Percentiles rank a stretch among this genome's conserved stretches.
Conservation (phyloP, 2,329 filamentous ascomycete species). For the Monilinia laxa region DNA sequence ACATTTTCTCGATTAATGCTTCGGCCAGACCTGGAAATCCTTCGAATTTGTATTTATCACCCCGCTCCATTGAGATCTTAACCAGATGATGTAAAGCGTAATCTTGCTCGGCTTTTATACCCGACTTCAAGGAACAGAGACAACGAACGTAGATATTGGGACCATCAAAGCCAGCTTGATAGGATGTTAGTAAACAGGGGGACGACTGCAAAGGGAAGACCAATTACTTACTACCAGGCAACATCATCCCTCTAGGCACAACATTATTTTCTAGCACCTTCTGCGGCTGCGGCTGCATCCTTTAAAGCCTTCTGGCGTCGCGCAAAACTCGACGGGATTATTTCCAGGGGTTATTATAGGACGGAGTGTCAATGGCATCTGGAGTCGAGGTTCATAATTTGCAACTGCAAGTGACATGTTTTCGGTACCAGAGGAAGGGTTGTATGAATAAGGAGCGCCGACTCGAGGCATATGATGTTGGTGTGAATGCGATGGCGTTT, state of each 20-base stretch:
- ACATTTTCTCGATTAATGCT: slow-evolving; percentile 78
- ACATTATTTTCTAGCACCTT: slow-evolving; percentile 44
- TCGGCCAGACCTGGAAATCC: slow-evolving; percentile 87
- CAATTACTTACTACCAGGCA: slow-evolving; percentile 58
- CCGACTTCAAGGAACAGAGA: slow-evolving; percentile 77
- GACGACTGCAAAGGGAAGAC: slow-evolving; percentile 23
- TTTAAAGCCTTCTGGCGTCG: slow-evolving; percentile 52
- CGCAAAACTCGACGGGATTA: slow-evolving; percentile 65
- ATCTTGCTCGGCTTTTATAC: slow-evolving; percentile 77
- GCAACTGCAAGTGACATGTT: slow-evolving; percentile 60
- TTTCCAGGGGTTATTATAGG: slow-evolving; percentile 74
- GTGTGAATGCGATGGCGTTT: slow-evolving; percentile 31
- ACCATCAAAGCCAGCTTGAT: slow-evolving; percentile 60
- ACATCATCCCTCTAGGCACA: slow-evolving; percentile 52
- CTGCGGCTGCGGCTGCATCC: slow-evolving; percentile 41
- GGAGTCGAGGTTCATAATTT: slow-evolving; percentile 66
- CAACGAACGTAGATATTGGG: slow-evolving; percentile 92
- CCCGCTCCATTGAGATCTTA: slow-evolving; percentile 91
- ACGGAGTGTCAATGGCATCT: slow-evolving; percentile 65
- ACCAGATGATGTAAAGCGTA: slow-evolving; percentile 92
- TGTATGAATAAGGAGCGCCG: slow-evolving; percentile 47
- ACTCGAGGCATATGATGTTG: slow-evolving; percentile 37
- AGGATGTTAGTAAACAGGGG: slow-evolving; percentile 26
- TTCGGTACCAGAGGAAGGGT: slow-evolving; percentile 55
- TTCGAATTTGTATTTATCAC: slow-evolving; percentile 94